phyloP scores from a whole-genome alignment of 352 stramenopile genomes.

The Globisporangium uncinulatum region DNA sequence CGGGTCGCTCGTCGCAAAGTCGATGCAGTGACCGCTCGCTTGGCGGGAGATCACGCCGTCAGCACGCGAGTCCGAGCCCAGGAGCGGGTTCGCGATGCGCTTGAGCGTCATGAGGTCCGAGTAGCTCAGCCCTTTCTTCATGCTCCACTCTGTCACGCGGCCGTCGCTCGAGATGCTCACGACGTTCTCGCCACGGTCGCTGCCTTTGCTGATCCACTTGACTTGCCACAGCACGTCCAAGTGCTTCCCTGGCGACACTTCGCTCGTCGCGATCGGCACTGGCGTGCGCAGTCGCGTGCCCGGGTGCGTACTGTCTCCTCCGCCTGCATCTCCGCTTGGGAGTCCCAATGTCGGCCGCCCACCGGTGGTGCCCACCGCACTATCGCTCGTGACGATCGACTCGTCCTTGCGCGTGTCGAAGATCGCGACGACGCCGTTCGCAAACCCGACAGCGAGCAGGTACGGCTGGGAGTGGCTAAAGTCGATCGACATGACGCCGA shows the following conservation, averaged over 20 bases:
- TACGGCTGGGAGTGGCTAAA: constrained; percentile 86
- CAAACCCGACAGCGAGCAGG: constrained; percentile 86
- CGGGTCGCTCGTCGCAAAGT: constrained; percentile 77
- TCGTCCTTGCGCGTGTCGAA: constrained; percentile 86
- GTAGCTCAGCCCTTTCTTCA: constrained; percentile 89
- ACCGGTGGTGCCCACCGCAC: not conserved
- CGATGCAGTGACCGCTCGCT: constrained; percentile 82
- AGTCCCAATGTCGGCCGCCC: not conserved
- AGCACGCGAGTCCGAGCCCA: constrained; percentile 54
- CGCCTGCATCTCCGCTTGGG: too few relatives aligned
- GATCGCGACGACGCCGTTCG: constrained; percentile 87
- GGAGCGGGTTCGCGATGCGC: constrained; percentile 59
- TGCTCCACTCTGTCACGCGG: constrained; percentile 90
- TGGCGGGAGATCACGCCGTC: constrained; percentile 87
- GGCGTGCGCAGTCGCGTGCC: constrained; percentile 19
- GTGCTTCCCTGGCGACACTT: constrained; percentile 65
- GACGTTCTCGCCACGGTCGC: constrained; percentile 78
- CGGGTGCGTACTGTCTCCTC: not conserved
- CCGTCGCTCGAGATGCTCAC: constrained; percentile 90
- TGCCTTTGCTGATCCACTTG: constrained; percentile 88
- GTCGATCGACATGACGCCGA: constrained; percentile 85
- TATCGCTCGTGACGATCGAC: constrained; percentile 1
- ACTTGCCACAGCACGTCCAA: constrained; percentile 91
- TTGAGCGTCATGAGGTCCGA: constrained; percentile 91
- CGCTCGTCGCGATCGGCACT: constrained; percentile 48